Conservation (phyloP, 2,329 filamentous ascomycete genomes). For the Xylogone sp. region DNA sequence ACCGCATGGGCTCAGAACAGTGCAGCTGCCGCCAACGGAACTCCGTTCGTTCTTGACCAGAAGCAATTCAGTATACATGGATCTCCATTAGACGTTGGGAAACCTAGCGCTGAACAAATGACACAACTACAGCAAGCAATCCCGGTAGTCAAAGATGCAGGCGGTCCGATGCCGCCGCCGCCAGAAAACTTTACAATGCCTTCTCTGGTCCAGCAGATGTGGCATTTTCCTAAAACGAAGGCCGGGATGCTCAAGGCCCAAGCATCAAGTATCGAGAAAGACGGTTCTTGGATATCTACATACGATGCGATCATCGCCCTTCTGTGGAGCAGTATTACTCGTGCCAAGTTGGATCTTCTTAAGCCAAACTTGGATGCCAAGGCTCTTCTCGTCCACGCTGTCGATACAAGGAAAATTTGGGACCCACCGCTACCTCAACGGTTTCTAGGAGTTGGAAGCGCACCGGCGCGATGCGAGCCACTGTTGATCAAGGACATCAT, state of each 20-base stretch:
- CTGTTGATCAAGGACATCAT: conserved; percentile 12
- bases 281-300: conserved; percentile 19
- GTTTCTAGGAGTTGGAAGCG: conserved; percentile 20
- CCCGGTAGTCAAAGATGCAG: conserved; percentile 10
- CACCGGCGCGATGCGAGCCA: conserved; percentile 12
- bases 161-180: conserved; percentile 5
- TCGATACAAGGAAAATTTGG: conserved; percentile 19
- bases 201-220: conserved; percentile 14
- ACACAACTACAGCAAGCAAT: background rate
- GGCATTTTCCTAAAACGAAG: conserved; percentile 19
- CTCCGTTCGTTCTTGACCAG: conserved; percentile 6
- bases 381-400: conserved; percentile 18
- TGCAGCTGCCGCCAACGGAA: conserved; percentile 12
- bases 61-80: conserved; percentile 5
- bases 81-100: conserved; percentile 2
- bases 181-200: conserved; percentile 23
- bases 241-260: conserved; percentile 16
- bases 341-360: conserved; percentile 17
- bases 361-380: conserved; percentile 9
- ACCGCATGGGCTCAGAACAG: conserved; percentile 24
- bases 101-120: background rate
- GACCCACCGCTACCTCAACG: conserved; percentile 19
- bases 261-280: background rate
- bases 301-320: conserved; percentile 24
- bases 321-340: conserved; percentile 20